Base-by-base conservation (phyloP, 495 filamentous ascomycete genomes). In the Friedmanniomyces simplex region DNA sequence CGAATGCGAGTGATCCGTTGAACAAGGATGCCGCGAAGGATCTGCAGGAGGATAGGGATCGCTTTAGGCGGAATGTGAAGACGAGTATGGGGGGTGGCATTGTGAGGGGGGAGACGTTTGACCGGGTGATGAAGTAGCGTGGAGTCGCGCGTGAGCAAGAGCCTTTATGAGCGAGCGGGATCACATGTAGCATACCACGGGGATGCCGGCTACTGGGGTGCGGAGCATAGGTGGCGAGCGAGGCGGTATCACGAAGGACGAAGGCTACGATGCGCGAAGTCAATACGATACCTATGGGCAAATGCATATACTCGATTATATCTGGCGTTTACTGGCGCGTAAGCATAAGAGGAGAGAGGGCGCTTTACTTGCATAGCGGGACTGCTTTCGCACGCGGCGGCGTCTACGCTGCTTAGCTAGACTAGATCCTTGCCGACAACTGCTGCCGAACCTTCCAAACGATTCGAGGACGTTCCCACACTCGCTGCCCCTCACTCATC, bases 1-100 rank as follows among this genome's bases (percentile, higher is more conserved):
- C 93, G 11, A 98, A 98, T 68, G 89, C 93, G 7, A 86, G 83
- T 32, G 93, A 98, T 69, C 93, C 93, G n/a, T 75, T 98, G 26
- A 98, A 98, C 70, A 96, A 98, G 74, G 91, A 96, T 63, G 93
- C 93, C 1, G 94, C 93, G 0, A 88, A 96, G 46, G 94, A 97
- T 69, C 79, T 98, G 61, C 81, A 91, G 60, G 72, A 73, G 25
- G 94, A 87, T 64, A 73, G 88, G 18, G 93, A 97, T 18, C 79
- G 74, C 30, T 98, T 98, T 73, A 94, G 89, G 76, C 76, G 88
- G 52, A 96, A 97, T 67, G 94, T 96, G 21, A 79, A 87, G 63
- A 72, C 73, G 13, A 76, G 87, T 4, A 96, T 98, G 89, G 74
- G 71, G 22, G 93, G 93, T 55, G 89, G 89, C 13, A 72, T 69